These are phyloP conservation scores for Malus hybrid DNA, from an alignment of 331 rosid species.

Conservation along the genomic window DNA sequence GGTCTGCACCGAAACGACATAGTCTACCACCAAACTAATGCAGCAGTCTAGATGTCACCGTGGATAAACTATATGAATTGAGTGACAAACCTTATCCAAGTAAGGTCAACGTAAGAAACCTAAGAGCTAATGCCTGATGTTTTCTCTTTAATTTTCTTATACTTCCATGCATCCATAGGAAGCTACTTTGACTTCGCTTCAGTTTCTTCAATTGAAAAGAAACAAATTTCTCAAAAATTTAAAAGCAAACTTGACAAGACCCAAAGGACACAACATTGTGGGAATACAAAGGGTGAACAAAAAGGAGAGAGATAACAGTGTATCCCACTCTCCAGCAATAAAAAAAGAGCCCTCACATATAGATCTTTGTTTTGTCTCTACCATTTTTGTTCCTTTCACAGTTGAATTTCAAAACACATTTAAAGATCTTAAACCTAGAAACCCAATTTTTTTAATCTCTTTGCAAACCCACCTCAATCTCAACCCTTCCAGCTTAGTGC, in stretches of 20 bases:
- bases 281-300: neutral
- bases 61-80: neutral
- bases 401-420: neutral
- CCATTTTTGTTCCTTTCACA: neutral
- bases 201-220: neutral
- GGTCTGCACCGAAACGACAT: too few species aligned
- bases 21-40: neutral
- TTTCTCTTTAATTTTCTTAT: neutral
- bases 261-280: neutral
- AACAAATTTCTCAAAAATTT: neutral
- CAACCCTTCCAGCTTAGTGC: neutral
- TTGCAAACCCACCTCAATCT: neutral
- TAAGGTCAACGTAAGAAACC: neutral
- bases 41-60: neutral
- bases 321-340: neutral
- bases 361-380: neutral
- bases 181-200: neutral
- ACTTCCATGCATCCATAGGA: neutral
- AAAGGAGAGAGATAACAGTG: neutral
- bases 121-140: neutral
- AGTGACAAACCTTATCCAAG: neutral
- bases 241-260: neutral
- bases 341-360: neutral
- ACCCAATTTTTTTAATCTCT: neutral
- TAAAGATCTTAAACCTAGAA: neutral